phyloP scores from a whole-genome alignment of 352 stramenopile genomes.

The Phytophthora melonis region DNA sequence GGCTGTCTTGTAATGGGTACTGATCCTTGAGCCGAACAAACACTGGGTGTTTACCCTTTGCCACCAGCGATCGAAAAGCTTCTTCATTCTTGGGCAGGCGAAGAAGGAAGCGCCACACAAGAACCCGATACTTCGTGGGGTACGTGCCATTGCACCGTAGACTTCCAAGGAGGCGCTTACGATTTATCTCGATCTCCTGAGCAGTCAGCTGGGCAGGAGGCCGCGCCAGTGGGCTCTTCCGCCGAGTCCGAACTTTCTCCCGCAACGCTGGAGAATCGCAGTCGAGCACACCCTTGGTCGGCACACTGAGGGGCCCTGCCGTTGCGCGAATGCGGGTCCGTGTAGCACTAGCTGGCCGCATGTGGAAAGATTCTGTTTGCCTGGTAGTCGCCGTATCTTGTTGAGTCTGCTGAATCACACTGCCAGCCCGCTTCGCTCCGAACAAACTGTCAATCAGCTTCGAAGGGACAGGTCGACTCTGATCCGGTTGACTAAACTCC shows the following conservation, averaged over 20 bases:
- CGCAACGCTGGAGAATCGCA: conserved; percentile 14
- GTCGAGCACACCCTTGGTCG: conserved; percentile 11
- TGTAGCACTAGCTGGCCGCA: conserved; percentile 21
- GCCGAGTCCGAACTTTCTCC: conserved; percentile 20
- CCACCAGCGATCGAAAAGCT: conserved; percentile 76
- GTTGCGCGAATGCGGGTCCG: conserved; percentile 13
- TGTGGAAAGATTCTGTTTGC: conserved; percentile 4
- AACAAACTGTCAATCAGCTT: conserved; percentile 84
- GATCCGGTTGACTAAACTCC: conserved; percentile 8
- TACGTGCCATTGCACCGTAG: conserved; percentile 81
- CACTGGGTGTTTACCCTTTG: conserved; percentile 80
- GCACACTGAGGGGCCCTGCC: conserved; percentile 15
- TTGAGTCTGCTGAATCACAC: conserved; percentile 24
- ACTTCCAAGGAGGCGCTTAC: conserved; percentile 65
- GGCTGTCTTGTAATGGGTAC: conserved; percentile 83
- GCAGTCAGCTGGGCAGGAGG: conserved; percentile 29
- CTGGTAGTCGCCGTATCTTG: neutral
- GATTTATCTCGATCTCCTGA: conserved; percentile 69
- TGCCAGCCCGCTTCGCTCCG: conserved; percentile 37
- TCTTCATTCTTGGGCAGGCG: conserved; percentile 85
- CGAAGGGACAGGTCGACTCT: conserved; percentile 56
- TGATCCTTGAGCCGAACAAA: conserved; percentile 75
- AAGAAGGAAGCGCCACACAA: conserved; percentile 89
- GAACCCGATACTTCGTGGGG: conserved; percentile 82
- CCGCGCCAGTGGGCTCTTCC: conserved; percentile 21